Conservation (phyloP, 129 eudicot genomes). For the Flaveria ramosissima region DNA sequence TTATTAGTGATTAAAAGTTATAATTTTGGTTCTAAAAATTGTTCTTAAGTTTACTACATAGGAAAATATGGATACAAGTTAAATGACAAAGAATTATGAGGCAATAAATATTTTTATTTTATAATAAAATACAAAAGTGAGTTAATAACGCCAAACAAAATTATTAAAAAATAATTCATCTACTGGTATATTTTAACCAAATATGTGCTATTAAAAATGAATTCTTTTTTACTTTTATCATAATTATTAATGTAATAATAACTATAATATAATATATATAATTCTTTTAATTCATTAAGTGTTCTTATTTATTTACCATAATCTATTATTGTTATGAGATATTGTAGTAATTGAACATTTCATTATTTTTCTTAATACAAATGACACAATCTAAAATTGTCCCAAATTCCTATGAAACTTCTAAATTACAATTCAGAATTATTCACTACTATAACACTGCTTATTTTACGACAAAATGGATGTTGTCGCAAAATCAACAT, state of each 20-base stretch:
- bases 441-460: too few species aligned
- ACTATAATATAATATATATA: neutral
- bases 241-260: neutral
- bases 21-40: conserved; percentile 9
- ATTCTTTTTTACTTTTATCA: neutral
- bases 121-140: neutral
- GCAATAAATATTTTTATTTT: neutral
- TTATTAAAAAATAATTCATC: neutral
- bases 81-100: conserved; percentile 3
- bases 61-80: neutral
- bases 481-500: too few species aligned
- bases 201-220: neutral
- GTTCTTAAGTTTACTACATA: neutral
- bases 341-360: neutral
- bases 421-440: neutral
- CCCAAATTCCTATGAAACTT: neutral
- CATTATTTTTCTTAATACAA: neutral
- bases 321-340: neutral
- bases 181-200: neutral
- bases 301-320: too few species aligned
- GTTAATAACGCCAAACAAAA: neutral
- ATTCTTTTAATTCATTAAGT: too few species aligned
- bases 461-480: too few species aligned
- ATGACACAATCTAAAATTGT: neutral
- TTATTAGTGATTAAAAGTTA: neutral